phyloP scores from a whole-genome alignment of 179 eudicot species.

The Silene coronaria region DNA sequence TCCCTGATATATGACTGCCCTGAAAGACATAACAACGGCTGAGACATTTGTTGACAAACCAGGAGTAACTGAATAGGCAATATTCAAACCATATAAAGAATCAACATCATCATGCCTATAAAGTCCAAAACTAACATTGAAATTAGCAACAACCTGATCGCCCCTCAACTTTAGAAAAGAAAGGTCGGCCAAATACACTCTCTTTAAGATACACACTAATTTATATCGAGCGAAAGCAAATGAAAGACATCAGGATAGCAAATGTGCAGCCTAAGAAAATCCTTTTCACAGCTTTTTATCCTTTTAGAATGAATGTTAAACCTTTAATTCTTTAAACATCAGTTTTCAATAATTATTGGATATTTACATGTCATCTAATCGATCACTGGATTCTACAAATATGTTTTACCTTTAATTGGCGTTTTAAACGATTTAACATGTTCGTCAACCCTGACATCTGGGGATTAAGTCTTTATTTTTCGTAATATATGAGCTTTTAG shows the following conservation, averaged over 20 bases:
- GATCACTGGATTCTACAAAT: neutral
- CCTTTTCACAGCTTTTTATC: neutral
- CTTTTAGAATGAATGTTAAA: neutral
- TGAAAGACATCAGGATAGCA: neutral
- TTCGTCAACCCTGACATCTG: neutral
- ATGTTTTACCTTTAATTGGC: neutral
- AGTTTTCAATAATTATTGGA: neutral
- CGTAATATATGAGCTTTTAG: too few relatives aligned
- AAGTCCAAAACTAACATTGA: slow-evolving; percentile 1
- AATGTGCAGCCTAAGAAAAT: neutral
- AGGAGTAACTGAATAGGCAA: slow-evolving; percentile 9
- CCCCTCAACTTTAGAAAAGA: neutral
- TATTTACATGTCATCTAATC: neutral
- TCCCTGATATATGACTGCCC: slow-evolving; percentile 82
- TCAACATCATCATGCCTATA: neutral
- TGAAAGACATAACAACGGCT: slow-evolving; percentile 30
- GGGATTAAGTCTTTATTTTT: neutral
- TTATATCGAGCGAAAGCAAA: neutral
- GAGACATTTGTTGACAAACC: slow-evolving; percentile 10
- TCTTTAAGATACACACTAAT: neutral
- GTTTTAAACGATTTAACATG: neutral
- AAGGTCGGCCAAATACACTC: neutral
- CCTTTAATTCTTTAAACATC: neutral
- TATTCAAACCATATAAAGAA: neutral
- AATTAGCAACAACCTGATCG: neutral